These are phyloP conservation scores for Pythium scleroteichum DNA, from an alignment of 352 stramenopile species.

Conservation along the genomic window DNA sequence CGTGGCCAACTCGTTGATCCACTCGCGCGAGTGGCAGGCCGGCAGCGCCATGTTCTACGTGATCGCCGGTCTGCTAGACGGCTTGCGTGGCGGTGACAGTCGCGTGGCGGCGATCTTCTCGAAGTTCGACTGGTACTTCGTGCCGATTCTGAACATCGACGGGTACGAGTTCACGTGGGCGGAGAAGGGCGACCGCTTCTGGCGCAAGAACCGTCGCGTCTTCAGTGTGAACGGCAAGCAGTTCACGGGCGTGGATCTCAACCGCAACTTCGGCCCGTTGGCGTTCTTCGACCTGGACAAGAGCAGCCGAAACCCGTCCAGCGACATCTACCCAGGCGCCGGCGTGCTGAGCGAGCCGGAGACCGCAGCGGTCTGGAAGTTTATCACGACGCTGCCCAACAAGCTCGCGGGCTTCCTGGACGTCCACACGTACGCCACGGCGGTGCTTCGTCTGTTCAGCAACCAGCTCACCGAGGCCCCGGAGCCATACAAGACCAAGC, in stretches of 20 bases:
- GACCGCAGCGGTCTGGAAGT: conserved; percentile 25
- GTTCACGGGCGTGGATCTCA: conserved; percentile 35
- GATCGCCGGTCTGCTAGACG: conserved; percentile 30
- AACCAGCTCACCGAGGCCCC: conserved; percentile 23
- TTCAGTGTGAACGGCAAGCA: conserved; percentile 2
- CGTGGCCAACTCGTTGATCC: conserved; percentile 32
- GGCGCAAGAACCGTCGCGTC: conserved; percentile 36
- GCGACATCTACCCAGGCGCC: conserved; percentile 25
- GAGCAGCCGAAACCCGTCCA: conserved; percentile 3
- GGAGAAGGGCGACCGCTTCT: conserved; percentile 23
- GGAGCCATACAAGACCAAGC: conserved; percentile 27
- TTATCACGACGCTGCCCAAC: conserved; percentile 20
- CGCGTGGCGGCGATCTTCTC: conserved; percentile 26
- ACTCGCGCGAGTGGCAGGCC: conserved; percentile 39
- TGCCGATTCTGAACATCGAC: conserved; percentile 41
- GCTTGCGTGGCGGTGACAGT: conserved; percentile 8
- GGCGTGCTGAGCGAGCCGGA: conserved; percentile 35
- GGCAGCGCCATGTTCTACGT: conserved; percentile 29
- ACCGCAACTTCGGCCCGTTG: conserved; percentile 37
- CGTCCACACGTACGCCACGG: conserved; percentile 24
- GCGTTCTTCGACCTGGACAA: conserved; percentile 26
- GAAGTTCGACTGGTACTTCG: conserved; percentile 42
- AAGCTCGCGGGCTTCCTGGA: conserved; percentile 22
- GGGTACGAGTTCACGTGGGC: conserved; percentile 35
- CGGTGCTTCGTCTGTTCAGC: conserved; percentile 23